These are phyloP conservation scores for Hippophae tibetana DNA, from an alignment of 306 rosid genomes.

Conservation along the genomic window DNA sequence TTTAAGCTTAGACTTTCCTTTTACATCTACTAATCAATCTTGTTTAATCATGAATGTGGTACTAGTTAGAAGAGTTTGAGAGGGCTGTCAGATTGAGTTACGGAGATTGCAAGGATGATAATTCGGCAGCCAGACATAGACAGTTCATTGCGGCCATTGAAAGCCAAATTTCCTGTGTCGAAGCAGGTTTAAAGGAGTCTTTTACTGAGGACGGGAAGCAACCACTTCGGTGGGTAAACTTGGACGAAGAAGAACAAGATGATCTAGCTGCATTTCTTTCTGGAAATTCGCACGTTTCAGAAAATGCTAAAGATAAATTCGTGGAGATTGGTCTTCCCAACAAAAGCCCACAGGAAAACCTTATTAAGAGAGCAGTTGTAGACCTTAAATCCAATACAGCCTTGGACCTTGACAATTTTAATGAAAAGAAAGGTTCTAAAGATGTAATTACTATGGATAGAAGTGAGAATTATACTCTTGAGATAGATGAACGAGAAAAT, in stretches of 20 bases:
- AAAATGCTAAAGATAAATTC: conserved; percentile 24
- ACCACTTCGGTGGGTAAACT: conserved; percentile 75
- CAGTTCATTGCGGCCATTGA: conserved; percentile 79
- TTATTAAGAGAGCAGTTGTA: conserved; percentile 27
- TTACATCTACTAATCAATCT: conserved; percentile 9
- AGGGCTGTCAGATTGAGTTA: conserved; percentile 78
- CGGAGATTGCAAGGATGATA: conserved; percentile 47
- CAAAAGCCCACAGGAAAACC: conserved; percentile 32
- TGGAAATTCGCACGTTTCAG: conserved; percentile 40
- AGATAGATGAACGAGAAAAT: conserved; percentile 37
- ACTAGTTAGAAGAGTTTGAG: conserved; percentile 88
- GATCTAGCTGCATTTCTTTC: conserved; percentile 91
- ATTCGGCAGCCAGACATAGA: conserved; percentile 54
- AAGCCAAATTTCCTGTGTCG: conserved; percentile 70
- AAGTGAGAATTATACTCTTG: conserved; percentile 30
- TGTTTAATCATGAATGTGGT: conserved; percentile 16
- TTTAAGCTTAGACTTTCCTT: conserved; percentile 5
- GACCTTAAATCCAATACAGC: conserved; percentile 25
- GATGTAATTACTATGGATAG: conserved; percentile 30
- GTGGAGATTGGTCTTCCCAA: conserved; percentile 24
- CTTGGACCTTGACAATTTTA: conserved; percentile 21
- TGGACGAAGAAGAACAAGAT: conserved; percentile 73
- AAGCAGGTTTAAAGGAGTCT: conserved; percentile 53
- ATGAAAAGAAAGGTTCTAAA: conserved; percentile 31
- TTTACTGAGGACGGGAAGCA: conserved; percentile 58